phyloP scores from a whole-genome alignment of 208 protist genomes.

The Leishmania turanica region DNA sequence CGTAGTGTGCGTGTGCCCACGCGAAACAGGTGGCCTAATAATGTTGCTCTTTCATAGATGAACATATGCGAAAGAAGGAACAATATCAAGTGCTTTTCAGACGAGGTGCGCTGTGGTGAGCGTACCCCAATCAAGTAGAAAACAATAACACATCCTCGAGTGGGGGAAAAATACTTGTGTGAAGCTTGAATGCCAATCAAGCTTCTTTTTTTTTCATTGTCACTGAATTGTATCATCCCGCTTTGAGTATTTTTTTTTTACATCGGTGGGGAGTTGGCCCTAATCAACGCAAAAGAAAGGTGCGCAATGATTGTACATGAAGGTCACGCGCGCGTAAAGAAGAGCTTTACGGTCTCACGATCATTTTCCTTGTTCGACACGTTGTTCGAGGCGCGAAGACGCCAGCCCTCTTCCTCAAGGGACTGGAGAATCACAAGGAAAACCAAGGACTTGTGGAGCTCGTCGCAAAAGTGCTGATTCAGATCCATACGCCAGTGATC shows the following conservation, averaged over 20 bases:
- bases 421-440: constrained; percentile 78
- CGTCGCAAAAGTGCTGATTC: constrained; percentile 91
- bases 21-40: background rate
- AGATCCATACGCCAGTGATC: constrained; percentile 92
- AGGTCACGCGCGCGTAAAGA: constrained; percentile 71
- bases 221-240: background rate
- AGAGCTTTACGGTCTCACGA: constrained; percentile 83
- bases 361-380: constrained; percentile 43
- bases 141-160: background rate
- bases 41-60: background rate
- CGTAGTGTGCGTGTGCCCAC: background rate
- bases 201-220: background rate
- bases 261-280: constrained; percentile 1
- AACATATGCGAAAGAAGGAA: background rate
- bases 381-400: constrained; percentile 73
- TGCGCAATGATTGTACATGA: background rate
- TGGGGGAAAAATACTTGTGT: background rate
- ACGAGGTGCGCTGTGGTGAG: background rate
- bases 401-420: constrained; percentile 89
- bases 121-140: background rate
- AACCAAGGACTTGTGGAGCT: constrained; percentile 85
- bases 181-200: background rate
- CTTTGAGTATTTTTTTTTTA: background rate
- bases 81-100: background rate
- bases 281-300: background rate